These are phyloP conservation scores for Chamaecrista fasciculata DNA, from an alignment of 306 rosid species.

Conservation along the genomic window DNA sequence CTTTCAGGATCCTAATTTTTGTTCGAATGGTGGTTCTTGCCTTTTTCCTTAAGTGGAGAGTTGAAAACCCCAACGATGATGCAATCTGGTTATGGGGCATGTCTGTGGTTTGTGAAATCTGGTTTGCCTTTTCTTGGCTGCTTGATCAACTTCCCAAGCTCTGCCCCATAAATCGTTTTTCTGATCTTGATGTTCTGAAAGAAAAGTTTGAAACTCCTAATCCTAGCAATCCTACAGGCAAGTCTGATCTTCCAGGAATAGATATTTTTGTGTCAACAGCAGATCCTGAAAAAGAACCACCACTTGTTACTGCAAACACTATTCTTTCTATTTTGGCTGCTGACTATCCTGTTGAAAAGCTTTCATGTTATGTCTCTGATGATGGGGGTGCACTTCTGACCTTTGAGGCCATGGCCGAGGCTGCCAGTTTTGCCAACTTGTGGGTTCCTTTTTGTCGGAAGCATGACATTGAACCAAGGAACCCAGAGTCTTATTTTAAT, in stretches of 20 bases:
- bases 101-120: conserved; percentile 80
- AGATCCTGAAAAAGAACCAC: conserved; percentile 82
- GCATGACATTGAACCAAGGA: conserved; percentile 77
- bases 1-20: conserved; percentile 59
- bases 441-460: conserved; percentile 87
- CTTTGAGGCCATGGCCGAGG: conserved; percentile 89
- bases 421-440: conserved; percentile 76
- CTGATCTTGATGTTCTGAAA: conserved; percentile 52
- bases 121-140: conserved; percentile 87
- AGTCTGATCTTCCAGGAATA: conserved; percentile 80
- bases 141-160: conserved; percentile 89
- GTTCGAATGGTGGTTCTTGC: conserved; percentile 54
- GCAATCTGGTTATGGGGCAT: conserved; percentile 82
- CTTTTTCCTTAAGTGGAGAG: conserved; percentile 62
- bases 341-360: conserved; percentile 78
- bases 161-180: conserved; percentile 62
- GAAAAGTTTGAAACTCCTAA: conserved; percentile 75
- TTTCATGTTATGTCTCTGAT: conserved; percentile 79
- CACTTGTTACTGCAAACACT: conserved; percentile 81
- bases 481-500: conserved; percentile 71
- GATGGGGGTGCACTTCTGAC: conserved; percentile 89
- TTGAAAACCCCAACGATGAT: conserved; percentile 60
- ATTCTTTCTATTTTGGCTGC: conserved; percentile 73
- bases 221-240: conserved; percentile 55
- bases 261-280: conserved; percentile 81